phyloP scores from a whole-genome alignment of 805 yeast species.

The Cyberlindnera maclurae region DNA sequence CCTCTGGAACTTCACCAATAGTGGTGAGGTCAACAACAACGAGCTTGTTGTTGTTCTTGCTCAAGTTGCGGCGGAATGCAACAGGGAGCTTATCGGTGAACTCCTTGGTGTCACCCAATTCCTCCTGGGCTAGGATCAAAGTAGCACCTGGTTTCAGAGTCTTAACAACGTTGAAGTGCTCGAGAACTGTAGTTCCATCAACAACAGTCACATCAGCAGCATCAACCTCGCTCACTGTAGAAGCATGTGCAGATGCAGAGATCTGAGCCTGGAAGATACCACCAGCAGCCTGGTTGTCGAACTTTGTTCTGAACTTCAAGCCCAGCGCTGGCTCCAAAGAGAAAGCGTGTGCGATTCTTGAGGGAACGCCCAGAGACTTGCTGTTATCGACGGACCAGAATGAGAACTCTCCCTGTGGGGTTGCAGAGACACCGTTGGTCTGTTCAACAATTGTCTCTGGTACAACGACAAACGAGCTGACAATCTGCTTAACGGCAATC shows the following conservation, averaged over 20 bases:
- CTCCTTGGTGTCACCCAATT: conserved; percentile 31
- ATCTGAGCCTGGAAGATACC: conserved; percentile 68
- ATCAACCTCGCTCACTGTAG: conserved; percentile 35
- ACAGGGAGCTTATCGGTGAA: conserved; percentile 50
- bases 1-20: conserved; percentile 60
- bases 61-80: conserved; percentile 44
- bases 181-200: conserved; percentile 49
- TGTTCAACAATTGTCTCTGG: conserved; percentile 14
- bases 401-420: conserved; percentile 29
- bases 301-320: conserved; percentile 54
- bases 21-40: conserved; percentile 54
- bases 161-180: conserved; percentile 54
- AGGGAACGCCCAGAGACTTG: conserved; percentile 45
- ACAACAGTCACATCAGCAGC: conserved; percentile 59
- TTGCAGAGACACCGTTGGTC: conserved; percentile 5
- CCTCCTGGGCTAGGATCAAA: conserved; percentile 37
- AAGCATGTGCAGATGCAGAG: conserved; percentile 9
- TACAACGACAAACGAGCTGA: conserved; percentile 34
- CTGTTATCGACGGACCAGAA: conserved; percentile 70
- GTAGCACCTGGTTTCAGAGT: conserved; percentile 51
- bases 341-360: conserved; percentile 60
- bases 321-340: conserved; percentile 52
- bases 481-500: conserved; percentile 41
- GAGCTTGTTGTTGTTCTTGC: conserved; percentile 45
- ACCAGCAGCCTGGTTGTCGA: conserved; percentile 64